Evolutionary conservation across 2,329 filamentous ascomycete species (phyloP).

Genomic region (Cladosporium sp.): DNA sequence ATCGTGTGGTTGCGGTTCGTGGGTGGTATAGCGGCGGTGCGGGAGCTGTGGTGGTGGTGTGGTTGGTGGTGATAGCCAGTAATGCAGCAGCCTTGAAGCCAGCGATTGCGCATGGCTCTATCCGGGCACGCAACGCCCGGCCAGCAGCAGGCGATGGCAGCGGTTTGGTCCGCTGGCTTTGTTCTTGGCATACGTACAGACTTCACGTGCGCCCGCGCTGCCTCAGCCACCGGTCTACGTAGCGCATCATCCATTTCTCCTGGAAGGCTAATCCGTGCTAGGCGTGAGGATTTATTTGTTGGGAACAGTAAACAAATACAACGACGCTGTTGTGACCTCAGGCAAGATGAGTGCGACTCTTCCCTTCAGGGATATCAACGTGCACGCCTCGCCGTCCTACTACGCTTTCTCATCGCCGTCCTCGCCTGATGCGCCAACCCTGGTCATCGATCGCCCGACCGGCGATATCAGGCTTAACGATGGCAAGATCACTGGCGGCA

Average conservation of each 20-base stretch:
- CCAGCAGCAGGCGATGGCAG: background rate
- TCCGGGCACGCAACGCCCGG: background rate
- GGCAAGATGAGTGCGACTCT: conserved; percentile 49
- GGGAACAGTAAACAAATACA: background rate
- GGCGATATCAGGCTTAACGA: conserved; percentile 85
- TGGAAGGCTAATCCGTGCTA: background rate
- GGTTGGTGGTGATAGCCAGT: background rate
- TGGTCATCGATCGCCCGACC: conserved; percentile 86
- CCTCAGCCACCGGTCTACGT: conserved; percentile 6
- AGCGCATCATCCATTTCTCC: conserved; percentile 2
- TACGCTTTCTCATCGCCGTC: conserved; percentile 98
- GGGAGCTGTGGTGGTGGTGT: background rate
- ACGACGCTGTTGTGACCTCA: background rate
- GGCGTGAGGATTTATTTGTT: background rate
- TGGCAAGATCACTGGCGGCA: conserved; percentile 68
- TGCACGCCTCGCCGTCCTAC: conserved; percentile 84
- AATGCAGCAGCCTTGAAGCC: conserved; percentile 11
- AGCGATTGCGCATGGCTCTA: background rate
- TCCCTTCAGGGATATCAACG: conserved; percentile 94
- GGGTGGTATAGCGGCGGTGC: background rate
- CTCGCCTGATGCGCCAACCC: conserved; percentile 78
- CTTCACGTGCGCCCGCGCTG: conserved; percentile 6
- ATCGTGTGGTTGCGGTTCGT: background rate
- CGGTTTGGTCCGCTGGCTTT: background rate
- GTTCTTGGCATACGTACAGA: conserved; percentile 5